phyloP scores from a whole-genome alignment of 2,329 filamentous ascomycete species.

The Fonsecaea pedrosoi region DNA sequence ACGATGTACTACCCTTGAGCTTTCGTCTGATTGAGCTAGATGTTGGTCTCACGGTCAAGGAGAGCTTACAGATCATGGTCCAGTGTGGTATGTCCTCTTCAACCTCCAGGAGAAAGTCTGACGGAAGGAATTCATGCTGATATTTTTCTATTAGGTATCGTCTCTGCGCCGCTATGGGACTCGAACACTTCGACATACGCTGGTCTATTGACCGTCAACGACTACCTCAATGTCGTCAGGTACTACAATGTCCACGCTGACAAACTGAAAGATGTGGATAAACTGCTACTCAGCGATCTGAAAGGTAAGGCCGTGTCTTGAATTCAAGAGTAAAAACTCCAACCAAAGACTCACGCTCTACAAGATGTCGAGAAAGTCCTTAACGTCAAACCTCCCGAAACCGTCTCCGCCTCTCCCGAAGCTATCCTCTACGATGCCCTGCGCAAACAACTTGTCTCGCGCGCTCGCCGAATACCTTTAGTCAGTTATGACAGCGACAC shows the following conservation, averaged over 20 bases:
- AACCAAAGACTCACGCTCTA: not conserved
- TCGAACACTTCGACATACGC: constrained; percentile 91
- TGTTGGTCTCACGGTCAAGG: constrained; percentile 92
- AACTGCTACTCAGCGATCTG: constrained; percentile 89
- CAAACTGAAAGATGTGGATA: constrained; percentile 85
- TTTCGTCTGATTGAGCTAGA: constrained; percentile 96
- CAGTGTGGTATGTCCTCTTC: constrained; percentile 75
- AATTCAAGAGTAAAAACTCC: not conserved
- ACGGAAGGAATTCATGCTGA: constrained; percentile 9
- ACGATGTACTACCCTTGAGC: constrained; percentile 94
- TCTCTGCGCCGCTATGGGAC: constrained; percentile 97
- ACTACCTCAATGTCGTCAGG: constrained; percentile 98
- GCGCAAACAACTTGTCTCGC: constrained; percentile 89
- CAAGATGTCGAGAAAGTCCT: constrained; percentile 94
- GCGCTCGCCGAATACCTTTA: constrained; percentile 89
- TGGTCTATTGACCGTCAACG: constrained; percentile 90
- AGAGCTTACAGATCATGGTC: constrained; percentile 91
- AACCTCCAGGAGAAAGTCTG: constrained; percentile 19
- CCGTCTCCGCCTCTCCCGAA: constrained; percentile 91
- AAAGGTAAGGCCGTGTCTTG: constrained; percentile 67
- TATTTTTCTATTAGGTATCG: constrained; percentile 72
- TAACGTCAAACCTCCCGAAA: constrained; percentile 88
- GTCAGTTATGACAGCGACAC: constrained; percentile 96
- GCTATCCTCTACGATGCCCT: constrained; percentile 93
- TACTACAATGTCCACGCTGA: constrained; percentile 99